Evolutionary conservation across 2,329 filamentous ascomycete species (phyloP).

Genomic region (Hypoxylon sp.): DNA sequence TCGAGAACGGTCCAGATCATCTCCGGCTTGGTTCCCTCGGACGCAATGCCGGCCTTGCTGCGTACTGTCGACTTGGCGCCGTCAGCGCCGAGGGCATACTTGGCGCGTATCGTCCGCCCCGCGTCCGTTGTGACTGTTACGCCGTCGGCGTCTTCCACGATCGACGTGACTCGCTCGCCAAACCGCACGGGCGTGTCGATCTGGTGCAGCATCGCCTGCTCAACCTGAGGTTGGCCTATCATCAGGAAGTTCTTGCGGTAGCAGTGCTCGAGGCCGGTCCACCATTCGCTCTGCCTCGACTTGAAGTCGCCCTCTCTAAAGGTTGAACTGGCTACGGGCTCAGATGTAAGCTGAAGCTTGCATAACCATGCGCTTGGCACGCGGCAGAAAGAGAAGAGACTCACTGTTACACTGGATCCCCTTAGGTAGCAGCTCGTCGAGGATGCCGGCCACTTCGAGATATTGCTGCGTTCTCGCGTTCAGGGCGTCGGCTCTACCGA

Average conservation of each 20-base stretch:
- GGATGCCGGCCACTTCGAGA: constrained; percentile 53
- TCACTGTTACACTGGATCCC: constrained; percentile 60
- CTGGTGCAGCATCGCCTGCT: constrained; percentile 48
- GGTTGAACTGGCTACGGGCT: constrained; percentile 53
- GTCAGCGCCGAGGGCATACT: constrained; percentile 61
- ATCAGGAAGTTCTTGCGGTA: constrained; percentile 59
- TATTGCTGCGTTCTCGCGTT: constrained; percentile 59
- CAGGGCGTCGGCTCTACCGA: constrained; percentile 57
- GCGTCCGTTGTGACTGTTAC: constrained; percentile 44
- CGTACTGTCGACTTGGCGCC: constrained; percentile 60
- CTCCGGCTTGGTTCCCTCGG: constrained; percentile 57
- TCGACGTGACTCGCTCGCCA: constrained; percentile 47
- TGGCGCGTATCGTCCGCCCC: constrained; percentile 46
- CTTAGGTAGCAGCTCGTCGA: constrained; percentile 51
- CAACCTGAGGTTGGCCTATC: constrained; percentile 58
- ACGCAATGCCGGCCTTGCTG: constrained; percentile 48
- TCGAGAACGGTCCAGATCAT: constrained; percentile 60
- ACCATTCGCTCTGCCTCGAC: constrained; percentile 57
- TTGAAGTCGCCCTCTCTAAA: constrained; percentile 57
- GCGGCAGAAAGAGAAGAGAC: constrained; percentile 29
- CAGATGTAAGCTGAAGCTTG: not conserved
- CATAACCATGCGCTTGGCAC: too few species aligned
- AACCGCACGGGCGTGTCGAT: constrained; percentile 49
- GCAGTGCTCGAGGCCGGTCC: constrained; percentile 54
- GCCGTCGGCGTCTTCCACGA: constrained; percentile 40